These are phyloP conservation scores for Fusarium compactum DNA, from an alignment of 2,329 filamentous ascomycete genomes.

Conservation along the genomic window DNA sequence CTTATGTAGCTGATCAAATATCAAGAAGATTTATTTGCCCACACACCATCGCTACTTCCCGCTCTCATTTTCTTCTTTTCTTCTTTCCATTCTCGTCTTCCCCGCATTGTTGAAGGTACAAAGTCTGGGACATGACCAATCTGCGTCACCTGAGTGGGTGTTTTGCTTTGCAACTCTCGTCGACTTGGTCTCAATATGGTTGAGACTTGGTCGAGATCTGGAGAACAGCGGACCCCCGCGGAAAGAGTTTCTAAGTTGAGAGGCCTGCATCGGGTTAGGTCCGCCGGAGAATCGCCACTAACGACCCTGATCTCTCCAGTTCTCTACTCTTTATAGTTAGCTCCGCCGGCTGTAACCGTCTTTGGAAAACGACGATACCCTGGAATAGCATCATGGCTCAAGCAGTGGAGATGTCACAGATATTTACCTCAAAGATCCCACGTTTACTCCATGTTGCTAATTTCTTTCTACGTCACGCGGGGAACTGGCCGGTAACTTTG, in stretches of 20 bases:
- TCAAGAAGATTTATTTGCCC: constrained; percentile 15
- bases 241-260: constrained; percentile 42
- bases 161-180: constrained; percentile 36
- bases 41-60: constrained; percentile 24
- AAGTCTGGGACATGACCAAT: constrained; percentile 39
- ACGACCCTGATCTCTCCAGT: background rate
- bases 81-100: constrained; percentile 18
- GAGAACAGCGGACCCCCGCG: constrained; percentile 35
- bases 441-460: constrained; percentile 37
- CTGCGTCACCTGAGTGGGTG: constrained; percentile 36
- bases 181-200: constrained; percentile 30
- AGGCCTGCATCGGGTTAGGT: constrained; percentile 33
- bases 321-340: constrained; percentile 14
- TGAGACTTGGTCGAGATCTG: constrained; percentile 40
- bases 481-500: constrained; percentile 20
- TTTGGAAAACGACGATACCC: background rate
- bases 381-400: constrained; percentile 39
- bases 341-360: constrained; percentile 34
- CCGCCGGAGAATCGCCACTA: constrained; percentile 30
- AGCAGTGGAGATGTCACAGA: constrained; percentile 34
- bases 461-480: constrained; percentile 43
- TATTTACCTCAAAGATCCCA: constrained; percentile 24
- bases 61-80: background rate
- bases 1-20: constrained; percentile 32
- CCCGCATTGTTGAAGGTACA: constrained; percentile 34